These are phyloP conservation scores for Chalara sp. DNA, from an alignment of 2,329 filamentous ascomycete species.

Conservation along the genomic window DNA sequence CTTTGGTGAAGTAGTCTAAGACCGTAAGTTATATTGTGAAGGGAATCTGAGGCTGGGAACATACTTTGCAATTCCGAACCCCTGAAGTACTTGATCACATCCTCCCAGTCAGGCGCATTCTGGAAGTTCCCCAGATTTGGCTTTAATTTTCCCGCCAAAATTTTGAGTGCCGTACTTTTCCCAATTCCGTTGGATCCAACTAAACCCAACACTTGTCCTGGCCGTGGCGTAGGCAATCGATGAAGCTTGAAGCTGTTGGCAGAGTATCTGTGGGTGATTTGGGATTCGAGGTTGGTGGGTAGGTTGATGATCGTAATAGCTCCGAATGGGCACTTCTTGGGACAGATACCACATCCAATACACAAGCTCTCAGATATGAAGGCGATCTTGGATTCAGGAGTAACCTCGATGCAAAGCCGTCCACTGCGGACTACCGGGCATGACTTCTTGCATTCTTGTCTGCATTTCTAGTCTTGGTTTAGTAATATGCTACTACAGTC, in stretches of 20 bases:
- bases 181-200: slow-evolving; percentile 99
- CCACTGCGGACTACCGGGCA: slow-evolving; percentile 96
- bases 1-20: slow-evolving; percentile 94
- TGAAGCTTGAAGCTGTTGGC: slow-evolving; percentile 99
- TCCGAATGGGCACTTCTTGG: slow-evolving; percentile 97
- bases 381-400: slow-evolving; percentile 81
- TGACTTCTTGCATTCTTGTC: slow-evolving; percentile 98
- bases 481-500: slow-evolving; percentile 11
- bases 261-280: slow-evolving; percentile 97
- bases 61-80: slow-evolving; percentile 94
- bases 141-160: slow-evolving; percentile 96
- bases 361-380: slow-evolving; percentile 96
- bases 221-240: slow-evolving; percentile 88
- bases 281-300: slow-evolving; percentile 96
- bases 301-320: slow-evolving; percentile 99
- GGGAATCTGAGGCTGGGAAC: slow-evolving; percentile 25
- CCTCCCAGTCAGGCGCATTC: slow-evolving; percentile 98
- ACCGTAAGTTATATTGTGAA: slow-evolving; percentile 12
- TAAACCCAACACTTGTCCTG: slow-evolving; percentile 89
- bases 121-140: slow-evolving; percentile 93
- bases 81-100: slow-evolving; percentile 96
- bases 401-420: slow-evolving; percentile 96
- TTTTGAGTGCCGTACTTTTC: slow-evolving; percentile 99
- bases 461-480: slow-evolving; percentile 68
- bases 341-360: slow-evolving; percentile 98